Base-by-base conservation (phyloP, 805 yeast genomes). In the Ogataea dorogensis region DNA sequence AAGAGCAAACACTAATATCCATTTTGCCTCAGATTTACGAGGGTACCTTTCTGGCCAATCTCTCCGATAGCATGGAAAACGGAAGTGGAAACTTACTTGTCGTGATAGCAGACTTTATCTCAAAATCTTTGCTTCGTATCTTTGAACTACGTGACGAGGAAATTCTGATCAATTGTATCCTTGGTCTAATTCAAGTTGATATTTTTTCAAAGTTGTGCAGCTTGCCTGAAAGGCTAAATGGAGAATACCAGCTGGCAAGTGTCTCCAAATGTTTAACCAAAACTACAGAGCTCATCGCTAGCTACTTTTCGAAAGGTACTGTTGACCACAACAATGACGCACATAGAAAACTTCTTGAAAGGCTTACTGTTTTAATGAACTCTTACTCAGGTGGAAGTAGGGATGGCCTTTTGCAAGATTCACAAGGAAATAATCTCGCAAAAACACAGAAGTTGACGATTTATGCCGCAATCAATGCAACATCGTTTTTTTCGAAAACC, bases 401-500 rank as follows among this genome's bases (percentile, higher is more conserved):
- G 19, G n/a, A n/a, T 11, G 4, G 5, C 9, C 5, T 3, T 7
- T 15, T 11, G 3, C 25, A n/a, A 23, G 13, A 23, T 23, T 7
- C 9, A 19, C 21, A 19, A 9, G 9, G 21, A 23, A 23, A 9
- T 14, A 12, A n/a, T 8, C 13, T 23, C 13, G 17, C 68, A 64
- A 40, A 69, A 75, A 3, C 53, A 62, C 15, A 65, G 64, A 3
- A 63, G 70, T 35, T 68, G 50, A 56, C 77, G 5, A 56, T 77
- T 16, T 61, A 77, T 30, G 68, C 73, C 30, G 71, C 78, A 2
- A 65, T 74, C 58, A 79, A 77, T 49, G 59, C 80, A 32, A 66
- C 70, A 42, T 63, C 68, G 23, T 79, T 81, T 51, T 58, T 80
- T 25, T 71, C 70, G 40, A 75, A 72, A 46, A 67, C 79, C 12